Percentiles rank a stretch among this genome's conserved stretches.
These are phyloP conservation scores for Bothriochloa decipiens DNA, from an alignment of 176 grass and related monocot genomes.

Conservation along the genomic window DNA sequence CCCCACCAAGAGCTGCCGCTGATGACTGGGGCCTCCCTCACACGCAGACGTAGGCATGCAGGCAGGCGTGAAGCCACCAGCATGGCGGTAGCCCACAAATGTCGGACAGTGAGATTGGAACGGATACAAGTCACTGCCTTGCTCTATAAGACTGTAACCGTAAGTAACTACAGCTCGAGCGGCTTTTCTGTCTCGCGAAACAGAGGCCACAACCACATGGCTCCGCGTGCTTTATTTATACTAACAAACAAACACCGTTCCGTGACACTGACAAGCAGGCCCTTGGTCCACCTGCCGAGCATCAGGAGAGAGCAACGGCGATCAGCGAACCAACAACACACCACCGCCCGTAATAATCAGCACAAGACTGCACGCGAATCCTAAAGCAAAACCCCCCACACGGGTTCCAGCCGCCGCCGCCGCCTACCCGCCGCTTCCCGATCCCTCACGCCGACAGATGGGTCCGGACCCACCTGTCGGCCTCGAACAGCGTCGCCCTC, in stretches of 20 bases:
- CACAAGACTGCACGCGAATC: background rate
- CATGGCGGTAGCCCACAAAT: constrained; percentile 1
- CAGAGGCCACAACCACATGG: too few relatives aligned
- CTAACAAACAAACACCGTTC: background rate
- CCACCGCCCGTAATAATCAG: background rate
- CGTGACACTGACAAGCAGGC: background rate
- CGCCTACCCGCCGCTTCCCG: background rate
- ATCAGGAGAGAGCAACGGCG: background rate
- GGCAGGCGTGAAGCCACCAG: background rate
- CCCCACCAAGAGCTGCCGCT: background rate
- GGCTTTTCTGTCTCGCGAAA: constrained; percentile 22
- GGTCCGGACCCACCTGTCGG: background rate
- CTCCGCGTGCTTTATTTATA: too few relatives aligned
- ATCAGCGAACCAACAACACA: constrained; percentile 4
- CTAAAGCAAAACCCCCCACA: background rate
- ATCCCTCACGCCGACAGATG: background rate
- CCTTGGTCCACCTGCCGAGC: background rate
- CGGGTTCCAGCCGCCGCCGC: background rate
- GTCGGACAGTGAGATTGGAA: background rate
- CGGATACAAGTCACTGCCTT: background rate
- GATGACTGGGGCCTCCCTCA: background rate
- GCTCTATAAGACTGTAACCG: constrained; percentile 3
- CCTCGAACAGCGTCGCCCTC: background rate
- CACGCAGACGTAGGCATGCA: too few relatives aligned
- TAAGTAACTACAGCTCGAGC: constrained; percentile 23